Evolutionary conservation across 148 eudicot genomes (phyloP), one percentile per base, ranked within the genome.

Genomic region (Arctostaphylos glauca): DNA sequence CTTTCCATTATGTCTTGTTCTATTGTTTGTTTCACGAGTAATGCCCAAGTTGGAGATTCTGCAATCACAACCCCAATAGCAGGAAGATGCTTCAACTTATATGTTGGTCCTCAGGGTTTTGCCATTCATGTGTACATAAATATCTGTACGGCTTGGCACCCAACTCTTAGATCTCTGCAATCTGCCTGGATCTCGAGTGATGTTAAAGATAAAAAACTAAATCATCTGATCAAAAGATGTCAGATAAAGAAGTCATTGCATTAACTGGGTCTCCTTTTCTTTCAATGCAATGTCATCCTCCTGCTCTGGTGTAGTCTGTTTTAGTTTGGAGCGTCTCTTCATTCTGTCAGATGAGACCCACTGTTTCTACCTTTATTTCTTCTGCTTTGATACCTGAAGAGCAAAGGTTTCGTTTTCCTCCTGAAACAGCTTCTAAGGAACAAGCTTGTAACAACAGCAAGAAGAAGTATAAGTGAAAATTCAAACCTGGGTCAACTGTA

Each of bases 401-500:
- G 54, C 43, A n/a, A 15, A 4, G 25, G 5, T 80, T 78, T 83
- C 38, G 18, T 49, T 74, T 80, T 31, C 23, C 60, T 21, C 74
- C 50, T 84, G 80, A 77, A 87, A 90, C 91, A 96, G 99, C 94
- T 96, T 79, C 87, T 92, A 79, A 87, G 98, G 84, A 93, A 93
- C 89, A 93, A 92, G 91, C 94, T 96, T 68, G 98, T 90, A 72
- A 86, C 90, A 62, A 88, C 97, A 73, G 99, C 99, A 66, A 89
- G 91, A 78, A 86, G 83, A 25, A 92, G 98, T 87, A 90, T 96
- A n/a, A 73, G 82, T 44, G 92, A 89, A 81, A 94, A 96, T 84
- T 88, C 93, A 76, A 93, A 89, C 85, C 83, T 96, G 85, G 91
- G 91, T 46, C 93, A 93, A 86, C 74, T 96, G 74, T 96, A 96